Percentiles rank a stretch among this genome's conserved stretches.
These are phyloP conservation scores for Lachnellula subtilissima DNA, from an alignment of 2,329 filamentous ascomycete genomes.

Conservation along the genomic window DNA sequence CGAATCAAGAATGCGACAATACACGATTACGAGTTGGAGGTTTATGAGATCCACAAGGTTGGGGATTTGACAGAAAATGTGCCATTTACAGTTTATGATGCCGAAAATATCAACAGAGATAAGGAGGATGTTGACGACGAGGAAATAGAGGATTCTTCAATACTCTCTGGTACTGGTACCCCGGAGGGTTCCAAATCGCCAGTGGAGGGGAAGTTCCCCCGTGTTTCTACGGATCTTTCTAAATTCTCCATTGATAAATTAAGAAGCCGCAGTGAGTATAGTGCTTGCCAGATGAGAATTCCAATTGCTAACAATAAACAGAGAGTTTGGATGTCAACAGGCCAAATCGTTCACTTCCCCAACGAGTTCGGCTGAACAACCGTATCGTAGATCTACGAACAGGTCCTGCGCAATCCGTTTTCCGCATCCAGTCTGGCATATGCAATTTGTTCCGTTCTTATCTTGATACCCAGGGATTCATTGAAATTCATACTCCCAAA, in stretches of 20 bases:
- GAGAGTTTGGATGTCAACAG: constrained; percentile 21
- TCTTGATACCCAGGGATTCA: constrained; percentile 71
- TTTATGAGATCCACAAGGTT: constrained; percentile 61
- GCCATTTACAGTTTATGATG: constrained; percentile 67
- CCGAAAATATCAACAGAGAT: constrained; percentile 53
- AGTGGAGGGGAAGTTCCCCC: constrained; percentile 1
- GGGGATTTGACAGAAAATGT: constrained; percentile 56
- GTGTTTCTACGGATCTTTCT: constrained; percentile 7
- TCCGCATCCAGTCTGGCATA: constrained; percentile 78
- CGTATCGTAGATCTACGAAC: constrained; percentile 81
- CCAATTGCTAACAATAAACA: constrained; percentile 9
- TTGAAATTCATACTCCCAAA: constrained; percentile 93
- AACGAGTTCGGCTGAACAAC: constrained; percentile 63
- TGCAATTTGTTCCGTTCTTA: constrained; percentile 74
- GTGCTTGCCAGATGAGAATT: background rate
- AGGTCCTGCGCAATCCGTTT: constrained; percentile 80
- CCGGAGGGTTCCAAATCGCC: background rate
- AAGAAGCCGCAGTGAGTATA: constrained; percentile 16
- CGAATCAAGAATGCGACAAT: constrained; percentile 71
- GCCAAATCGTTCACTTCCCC: constrained; percentile 25
- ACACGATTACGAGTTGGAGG: constrained; percentile 69
- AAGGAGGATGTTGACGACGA: constrained; percentile 53
- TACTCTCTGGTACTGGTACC: constrained; percentile 4
- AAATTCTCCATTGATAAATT: constrained; percentile 8
- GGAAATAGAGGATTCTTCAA: constrained; percentile 29